A percentile compares a stretch with the other conserved stretches of the same genome.
phyloP scores from a whole-genome alignment of 148 eudicot genomes.

The Heliamphora exappendiculata region DNA sequence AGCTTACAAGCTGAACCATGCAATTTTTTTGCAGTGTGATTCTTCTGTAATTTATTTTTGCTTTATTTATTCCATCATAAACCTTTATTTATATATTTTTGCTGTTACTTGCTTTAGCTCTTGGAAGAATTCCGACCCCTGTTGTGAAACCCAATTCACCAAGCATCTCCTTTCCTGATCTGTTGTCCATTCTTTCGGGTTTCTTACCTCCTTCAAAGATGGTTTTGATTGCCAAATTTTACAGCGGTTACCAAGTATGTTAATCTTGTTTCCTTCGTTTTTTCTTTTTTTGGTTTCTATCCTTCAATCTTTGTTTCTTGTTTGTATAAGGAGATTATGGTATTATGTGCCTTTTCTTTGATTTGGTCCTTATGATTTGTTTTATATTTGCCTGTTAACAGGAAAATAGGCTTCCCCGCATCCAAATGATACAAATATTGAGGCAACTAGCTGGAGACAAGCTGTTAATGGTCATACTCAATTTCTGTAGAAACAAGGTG shows the following conservation, averaged over 20 bases:
- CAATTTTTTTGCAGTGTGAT: background rate
- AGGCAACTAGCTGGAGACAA: slow-evolving; percentile 39
- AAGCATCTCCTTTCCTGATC: slow-evolving; percentile 31
- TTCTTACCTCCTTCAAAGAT: slow-evolving; percentile 22
- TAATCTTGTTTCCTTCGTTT: background rate
- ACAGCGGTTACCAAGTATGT: slow-evolving; percentile 33
- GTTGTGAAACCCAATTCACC: slow-evolving; percentile 27
- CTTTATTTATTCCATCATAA: no score
- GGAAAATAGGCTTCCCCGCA: slow-evolving; percentile 29
- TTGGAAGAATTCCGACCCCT: slow-evolving; percentile 8
- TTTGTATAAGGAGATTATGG: background rate
- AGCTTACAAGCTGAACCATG: no score
- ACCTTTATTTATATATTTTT: background rate
- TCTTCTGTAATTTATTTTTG: background rate
- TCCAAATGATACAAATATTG: slow-evolving; percentile 23
- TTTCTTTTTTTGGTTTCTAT: no score
- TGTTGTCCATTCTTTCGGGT: slow-evolving; percentile 24
- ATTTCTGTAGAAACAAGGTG: slow-evolving; percentile 18
- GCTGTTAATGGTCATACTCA: slow-evolving; percentile 25
- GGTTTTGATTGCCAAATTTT: slow-evolving; percentile 31
- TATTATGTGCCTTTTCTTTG: background rate
- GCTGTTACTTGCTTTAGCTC: background rate
- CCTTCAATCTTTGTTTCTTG: background rate
- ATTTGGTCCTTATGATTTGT: background rate
- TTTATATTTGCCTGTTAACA: background rate